A percentile compares a stretch with the other conserved stretches of the same genome.
Conservation (phyloP, 495 filamentous ascomycete species). For the Amphirosellinia nigrospora region DNA sequence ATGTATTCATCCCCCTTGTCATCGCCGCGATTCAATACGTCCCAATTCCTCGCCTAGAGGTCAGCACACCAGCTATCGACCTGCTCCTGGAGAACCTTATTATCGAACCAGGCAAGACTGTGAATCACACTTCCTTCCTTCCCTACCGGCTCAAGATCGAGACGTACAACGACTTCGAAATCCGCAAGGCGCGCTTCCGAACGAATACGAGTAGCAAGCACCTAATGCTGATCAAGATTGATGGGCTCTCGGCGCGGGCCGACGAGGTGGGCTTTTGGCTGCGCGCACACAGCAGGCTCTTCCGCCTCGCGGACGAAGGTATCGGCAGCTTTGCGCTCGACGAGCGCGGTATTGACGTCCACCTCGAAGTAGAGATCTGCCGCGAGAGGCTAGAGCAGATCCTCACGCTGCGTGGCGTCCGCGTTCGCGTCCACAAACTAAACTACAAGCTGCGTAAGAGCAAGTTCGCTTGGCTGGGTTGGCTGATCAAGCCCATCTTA, state of each 20-base stretch:
- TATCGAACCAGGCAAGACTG: slow-evolving; percentile 82
- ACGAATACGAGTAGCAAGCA: slow-evolving; percentile 70
- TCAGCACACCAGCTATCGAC: slow-evolving; percentile 82
- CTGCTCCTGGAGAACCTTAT: slow-evolving; percentile 89
- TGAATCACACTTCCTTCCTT: slow-evolving; percentile 88
- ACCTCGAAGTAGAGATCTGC: slow-evolving; percentile 80
- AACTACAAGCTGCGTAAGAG: slow-evolving; percentile 76
- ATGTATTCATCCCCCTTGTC: slow-evolving; percentile 80
- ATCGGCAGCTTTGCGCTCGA: slow-evolving; percentile 86
- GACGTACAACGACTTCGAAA: slow-evolving; percentile 83
- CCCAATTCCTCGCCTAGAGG: slow-evolving; percentile 85
- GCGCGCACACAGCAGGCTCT: slow-evolving; percentile 67
- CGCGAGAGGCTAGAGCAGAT: slow-evolving; percentile 78
- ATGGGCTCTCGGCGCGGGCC: slow-evolving; percentile 80
- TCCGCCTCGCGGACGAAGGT: slow-evolving; percentile 77
- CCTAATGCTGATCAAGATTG: slow-evolving; percentile 74
- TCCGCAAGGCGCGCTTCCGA: slow-evolving; percentile 77
- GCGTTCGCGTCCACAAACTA: slow-evolving; percentile 85
- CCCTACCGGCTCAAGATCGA: slow-evolving; percentile 82
- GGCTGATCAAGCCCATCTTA: slow-evolving; percentile 85
- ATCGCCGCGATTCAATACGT: slow-evolving; percentile 81
- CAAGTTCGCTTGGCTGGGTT: slow-evolving; percentile 76
- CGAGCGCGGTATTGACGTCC: slow-evolving; percentile 83
- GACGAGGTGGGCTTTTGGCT: slow-evolving; percentile 84
- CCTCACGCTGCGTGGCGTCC: slow-evolving; percentile 74